phyloP scores from a whole-genome alignment of 2,329 filamentous ascomycete genomes.

The Aspergillus sp. region DNA sequence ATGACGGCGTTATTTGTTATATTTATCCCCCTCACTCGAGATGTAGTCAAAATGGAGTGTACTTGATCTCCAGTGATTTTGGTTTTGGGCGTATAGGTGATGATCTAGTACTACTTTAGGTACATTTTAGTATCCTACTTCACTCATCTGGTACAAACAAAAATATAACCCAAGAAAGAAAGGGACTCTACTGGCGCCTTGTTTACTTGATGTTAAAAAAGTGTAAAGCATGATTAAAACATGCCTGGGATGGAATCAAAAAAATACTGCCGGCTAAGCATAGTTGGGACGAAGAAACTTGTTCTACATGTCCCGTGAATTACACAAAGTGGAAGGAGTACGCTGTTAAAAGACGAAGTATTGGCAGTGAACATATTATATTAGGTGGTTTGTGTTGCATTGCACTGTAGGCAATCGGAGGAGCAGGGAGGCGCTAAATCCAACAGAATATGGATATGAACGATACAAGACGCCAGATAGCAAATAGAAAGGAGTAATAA shows the following conservation, averaged over 20 bases:
- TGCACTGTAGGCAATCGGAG: neutral
- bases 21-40: neutral
- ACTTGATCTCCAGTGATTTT: neutral
- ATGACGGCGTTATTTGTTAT: constrained; percentile 11
- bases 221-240: neutral
- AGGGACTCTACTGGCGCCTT: neutral
- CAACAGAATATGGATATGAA: neutral
- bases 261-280: too few species aligned
- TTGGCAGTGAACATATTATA: neutral
- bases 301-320: neutral
- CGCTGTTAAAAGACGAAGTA: neutral
- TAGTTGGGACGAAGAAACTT: too few species aligned
- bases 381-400: neutral
- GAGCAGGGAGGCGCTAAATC: constrained; percentile 9
- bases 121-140: neutral
- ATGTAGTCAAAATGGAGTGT: neutral
- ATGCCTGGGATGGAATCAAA: too few species aligned
- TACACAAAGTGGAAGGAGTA: neutral
- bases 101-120: neutral
- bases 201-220: neutral
- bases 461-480: neutral
- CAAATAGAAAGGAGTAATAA: neutral
- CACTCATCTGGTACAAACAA: neutral
- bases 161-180: neutral
- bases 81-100: neutral